Evolutionary conservation across 495 filamentous ascomycete species (phyloP), one percentile per base, ranked within the genome.

Genomic region (Podospora anserina): DNA sequence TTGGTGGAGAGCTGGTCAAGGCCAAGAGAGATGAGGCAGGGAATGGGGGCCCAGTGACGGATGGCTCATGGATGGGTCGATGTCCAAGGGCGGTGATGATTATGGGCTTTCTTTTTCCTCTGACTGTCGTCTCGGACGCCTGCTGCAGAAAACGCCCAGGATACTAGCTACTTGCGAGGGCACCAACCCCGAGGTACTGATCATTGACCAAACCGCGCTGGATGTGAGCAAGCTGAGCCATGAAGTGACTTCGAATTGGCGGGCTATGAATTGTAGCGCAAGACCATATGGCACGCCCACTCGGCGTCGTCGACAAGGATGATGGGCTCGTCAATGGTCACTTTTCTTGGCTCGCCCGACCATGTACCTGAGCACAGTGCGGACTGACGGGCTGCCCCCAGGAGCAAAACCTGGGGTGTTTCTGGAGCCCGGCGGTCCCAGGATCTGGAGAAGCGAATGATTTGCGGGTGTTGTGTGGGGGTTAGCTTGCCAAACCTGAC

Each of bases 391-490:
- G 61, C 61, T 63, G 27, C 23, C 23, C 68, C 57, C 68, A 61
- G 56, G 39, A 20, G 26, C 23, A 26, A 64, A 72, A 70, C 68
- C 68, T 66, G 70, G 70, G 63, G 39, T 64, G 66, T 28, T 68
- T 64, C 61, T 56, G 66, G 34, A 62, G 65, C 64, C 54, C 57
- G 26, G 67, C 61, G 54, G 69, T 61, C 64, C 49, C 53, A 69
- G 75, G 72, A 74, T 71, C 68, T 63, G 66, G 64, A 69, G 67
- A 67, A 67, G 61, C 61, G 56, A 62, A 70, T 32, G 63, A 70
- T 70, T 66, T 69, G 69, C 70, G 71, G 71, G 71, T 71, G 49
- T 69, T 74, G 77, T 78, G 77, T 79, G 77, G 77, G 77, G 77
- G 77, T 79, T 78, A 76, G 71, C 71, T 70, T 27, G 28, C 30